phyloP scores from a whole-genome alignment of 2,329 filamentous ascomycete species.

The Pseudogymnoascus sp. region DNA sequence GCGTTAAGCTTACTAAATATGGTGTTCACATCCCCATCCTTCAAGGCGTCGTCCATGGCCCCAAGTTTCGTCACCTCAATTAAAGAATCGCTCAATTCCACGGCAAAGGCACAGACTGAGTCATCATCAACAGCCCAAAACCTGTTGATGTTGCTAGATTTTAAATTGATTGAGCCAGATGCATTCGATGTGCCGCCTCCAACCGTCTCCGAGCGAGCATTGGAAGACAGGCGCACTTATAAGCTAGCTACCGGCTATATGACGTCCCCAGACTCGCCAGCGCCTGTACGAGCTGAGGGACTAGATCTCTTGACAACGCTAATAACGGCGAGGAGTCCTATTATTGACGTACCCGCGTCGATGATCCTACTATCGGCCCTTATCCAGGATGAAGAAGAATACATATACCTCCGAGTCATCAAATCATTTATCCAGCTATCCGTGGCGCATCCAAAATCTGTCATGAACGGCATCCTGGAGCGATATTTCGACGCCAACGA shows the following conservation, averaged over 20 bases:
- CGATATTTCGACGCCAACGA: constrained; percentile 60
- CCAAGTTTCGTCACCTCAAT: constrained; percentile 36
- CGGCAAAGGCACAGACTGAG: constrained; percentile 31
- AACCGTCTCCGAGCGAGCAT: constrained; percentile 37
- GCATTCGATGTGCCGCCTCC: constrained; percentile 24
- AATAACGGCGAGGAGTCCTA: constrained; percentile 45
- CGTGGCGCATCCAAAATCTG: constrained; percentile 52
- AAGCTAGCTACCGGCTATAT: constrained; percentile 58
- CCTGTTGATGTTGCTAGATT: constrained; percentile 46
- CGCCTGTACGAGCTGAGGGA: constrained; percentile 60
- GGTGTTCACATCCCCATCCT: constrained; percentile 49
- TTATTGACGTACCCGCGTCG: constrained; percentile 59
- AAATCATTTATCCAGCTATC: constrained; percentile 54
- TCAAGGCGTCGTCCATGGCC: constrained; percentile 40
- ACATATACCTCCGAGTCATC: constrained; percentile 62
- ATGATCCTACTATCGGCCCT: constrained; percentile 57
- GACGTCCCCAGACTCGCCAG: constrained; percentile 51
- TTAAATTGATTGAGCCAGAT: constrained; percentile 32
- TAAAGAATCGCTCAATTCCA: constrained; percentile 41
- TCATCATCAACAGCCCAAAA: constrained; percentile 49
- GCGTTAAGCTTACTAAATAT: constrained; percentile 55
- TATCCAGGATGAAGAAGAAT: constrained; percentile 60
- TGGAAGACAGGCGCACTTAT: constrained; percentile 56
- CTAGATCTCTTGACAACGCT: constrained; percentile 52
- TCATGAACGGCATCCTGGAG: constrained; percentile 55